Evolutionary conservation across 768 basidiomycete genomes (phyloP).

Genomic region (Daedaleopsis nitida): DNA sequence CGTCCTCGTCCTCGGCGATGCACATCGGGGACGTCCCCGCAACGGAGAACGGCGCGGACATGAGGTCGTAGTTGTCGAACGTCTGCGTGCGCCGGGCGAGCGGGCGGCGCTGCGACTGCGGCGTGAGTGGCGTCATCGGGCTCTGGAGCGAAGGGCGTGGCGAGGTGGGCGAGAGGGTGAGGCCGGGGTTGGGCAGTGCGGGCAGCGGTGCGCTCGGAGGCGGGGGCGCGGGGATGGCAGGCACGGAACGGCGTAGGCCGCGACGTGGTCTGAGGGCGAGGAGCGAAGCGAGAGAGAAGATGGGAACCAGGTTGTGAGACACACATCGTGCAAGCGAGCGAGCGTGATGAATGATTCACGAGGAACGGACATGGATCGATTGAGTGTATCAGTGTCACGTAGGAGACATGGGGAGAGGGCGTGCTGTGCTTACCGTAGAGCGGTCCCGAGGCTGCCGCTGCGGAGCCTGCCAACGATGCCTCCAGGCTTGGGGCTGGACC

Average conservation of each 20-base stretch:
- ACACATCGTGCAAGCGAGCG: too few species aligned
- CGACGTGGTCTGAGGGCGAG: constrained; percentile 9
- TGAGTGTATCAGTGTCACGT: not conserved
- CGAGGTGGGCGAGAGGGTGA: not conserved
- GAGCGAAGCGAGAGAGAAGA: not conserved
- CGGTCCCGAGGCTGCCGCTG: constrained; percentile 52
- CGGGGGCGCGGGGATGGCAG: constrained; percentile 18
- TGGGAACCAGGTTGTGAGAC: not conserved
- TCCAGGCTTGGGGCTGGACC: constrained; percentile 28
- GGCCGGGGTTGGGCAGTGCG: constrained; percentile 5
- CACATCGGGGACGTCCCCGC: constrained; percentile 9
- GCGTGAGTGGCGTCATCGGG: constrained; percentile 1
- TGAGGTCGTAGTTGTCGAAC: constrained; percentile 18
- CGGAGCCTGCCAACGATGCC: constrained; percentile 55
- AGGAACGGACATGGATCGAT: too few species aligned
- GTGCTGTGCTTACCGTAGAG: constrained; percentile 30
- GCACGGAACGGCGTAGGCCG: constrained; percentile 16
- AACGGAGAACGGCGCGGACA: constrained; percentile 11
- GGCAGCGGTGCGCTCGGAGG: constrained; percentile 25
- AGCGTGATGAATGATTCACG: too few species aligned
- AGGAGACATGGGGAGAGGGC: not conserved
- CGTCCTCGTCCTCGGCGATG: constrained; percentile 13
- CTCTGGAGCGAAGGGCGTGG: constrained; percentile 9
- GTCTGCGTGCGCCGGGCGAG: constrained; percentile 22
- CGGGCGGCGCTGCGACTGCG: constrained; percentile 20